Base-by-base conservation (phyloP, 495 filamentous ascomycete species). In the Viridothelium virens region DNA sequence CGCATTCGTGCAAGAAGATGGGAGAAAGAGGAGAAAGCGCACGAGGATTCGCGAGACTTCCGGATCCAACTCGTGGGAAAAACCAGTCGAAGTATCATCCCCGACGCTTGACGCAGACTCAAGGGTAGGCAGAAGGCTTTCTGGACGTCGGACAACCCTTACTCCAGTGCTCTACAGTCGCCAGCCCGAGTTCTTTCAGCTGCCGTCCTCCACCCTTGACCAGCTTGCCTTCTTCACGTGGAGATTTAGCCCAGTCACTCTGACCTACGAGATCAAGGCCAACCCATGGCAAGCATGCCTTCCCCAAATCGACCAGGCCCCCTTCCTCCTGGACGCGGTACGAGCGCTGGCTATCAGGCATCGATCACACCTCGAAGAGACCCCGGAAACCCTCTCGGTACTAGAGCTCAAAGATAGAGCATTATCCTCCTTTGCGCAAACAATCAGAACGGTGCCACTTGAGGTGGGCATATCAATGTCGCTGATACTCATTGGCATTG, bases 341-440 rank as follows among this genome's bases (percentile, higher is more conserved):
- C 53, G 53, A 59, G 53, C 53, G 31, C 53, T 59, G 53, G n/a
- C 53, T 36, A 59, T 59, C 31, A 59, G 53, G 53, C 53, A 59
- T 59, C 53, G 53, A 59, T 59, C 53, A 59, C 53, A 59, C 53
- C 53, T 59, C 18, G 53, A 59, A 59, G 53, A 59, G 53, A 36
- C 53, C 53, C 31, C 53, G 31, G 53, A 59, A 59, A 59, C 3
- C 31, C 53, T 59, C 5, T 3, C 31, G 7, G 53, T 59, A 6
- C 53, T 59, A 31, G 53, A 59, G 53, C 53, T 59, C 31, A 59
- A 59, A 59, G 53, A 59, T 18, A 59, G 36, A 59, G 53, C 53
- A 36, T 14, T 59, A 59, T 59, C 25, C 36, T 59, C 53, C 53
- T 59, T 59, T 59, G 53, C 53, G 31, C n/a, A 36, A 36, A 34